Evolutionary conservation across 1,284 basidiomycete species (phyloP).

Genomic region (Cryptococcus hybrid): DNA sequence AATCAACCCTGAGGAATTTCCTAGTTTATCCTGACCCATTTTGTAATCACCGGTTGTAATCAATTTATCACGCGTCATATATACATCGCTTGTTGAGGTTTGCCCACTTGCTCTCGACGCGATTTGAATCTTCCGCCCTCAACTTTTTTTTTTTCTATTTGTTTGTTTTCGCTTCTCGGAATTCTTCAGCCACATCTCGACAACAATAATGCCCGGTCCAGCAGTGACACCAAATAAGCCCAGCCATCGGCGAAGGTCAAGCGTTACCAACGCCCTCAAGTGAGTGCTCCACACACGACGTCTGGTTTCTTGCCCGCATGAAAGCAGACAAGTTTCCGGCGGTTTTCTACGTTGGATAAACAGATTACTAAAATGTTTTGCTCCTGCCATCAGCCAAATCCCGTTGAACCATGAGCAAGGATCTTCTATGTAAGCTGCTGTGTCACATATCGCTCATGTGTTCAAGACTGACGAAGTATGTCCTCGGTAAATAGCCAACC

Average conservation of each 20-base stretch:
- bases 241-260: conserved; percentile 33
- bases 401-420: conserved; percentile 34
- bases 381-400: conserved; percentile 26
- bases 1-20: too few species aligned
- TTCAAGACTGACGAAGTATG: neutral
- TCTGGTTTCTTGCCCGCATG: neutral
- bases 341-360: neutral
- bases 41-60: too few species aligned
- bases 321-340: too few species aligned
- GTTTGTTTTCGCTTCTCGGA: neutral
- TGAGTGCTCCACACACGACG: neutral
- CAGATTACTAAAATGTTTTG: too few species aligned
- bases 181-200: neutral
- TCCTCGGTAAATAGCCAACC: neutral
- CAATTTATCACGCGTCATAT: too few species aligned
- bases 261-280: conserved; percentile 23
- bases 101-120: too few species aligned
- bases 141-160: neutral
- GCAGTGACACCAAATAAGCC: neutral
- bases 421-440: neutral
- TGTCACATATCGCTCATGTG: neutral
- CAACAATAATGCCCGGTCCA: neutral
- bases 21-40: too few species aligned
- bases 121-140: too few species aligned
- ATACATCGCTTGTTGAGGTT: too few species aligned